Evolutionary conservation across 306 rosid genomes (phyloP).

Genomic region (Vigna nakashimae): DNA sequence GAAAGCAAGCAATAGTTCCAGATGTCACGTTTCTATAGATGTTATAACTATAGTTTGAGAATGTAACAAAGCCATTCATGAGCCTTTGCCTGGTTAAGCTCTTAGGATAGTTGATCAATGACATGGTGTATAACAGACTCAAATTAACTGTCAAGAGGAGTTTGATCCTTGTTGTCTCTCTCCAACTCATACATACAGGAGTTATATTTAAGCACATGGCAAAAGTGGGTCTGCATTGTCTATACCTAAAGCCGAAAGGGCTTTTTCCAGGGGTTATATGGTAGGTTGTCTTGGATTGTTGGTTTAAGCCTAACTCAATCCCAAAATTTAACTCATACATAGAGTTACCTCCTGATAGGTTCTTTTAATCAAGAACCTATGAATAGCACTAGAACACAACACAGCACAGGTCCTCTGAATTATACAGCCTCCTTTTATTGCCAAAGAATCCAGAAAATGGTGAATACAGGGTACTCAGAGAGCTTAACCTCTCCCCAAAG

Average conservation of each 20-base stretch:
- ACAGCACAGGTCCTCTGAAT: no score
- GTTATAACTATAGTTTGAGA: background rate
- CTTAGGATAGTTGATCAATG: background rate
- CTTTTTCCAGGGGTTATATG: background rate
- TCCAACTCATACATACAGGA: background rate
- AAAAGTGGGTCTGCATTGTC: background rate
- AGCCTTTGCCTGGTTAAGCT: background rate
- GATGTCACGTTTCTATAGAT: background rate
- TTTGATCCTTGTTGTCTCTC: background rate
- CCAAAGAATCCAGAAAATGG: no score
- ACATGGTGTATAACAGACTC: conserved; percentile 6
- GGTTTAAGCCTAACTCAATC: background rate
- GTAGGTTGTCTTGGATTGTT: background rate
- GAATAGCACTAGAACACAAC: no score
- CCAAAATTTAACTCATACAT: background rate
- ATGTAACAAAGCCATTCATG: conserved; percentile 2
- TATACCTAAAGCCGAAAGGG: background rate
- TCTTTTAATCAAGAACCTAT: no score
- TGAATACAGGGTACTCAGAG: no score
- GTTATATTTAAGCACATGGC: background rate
- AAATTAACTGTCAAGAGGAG: background rate
- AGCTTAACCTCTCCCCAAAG: no score
- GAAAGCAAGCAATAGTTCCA: conserved; percentile 6
- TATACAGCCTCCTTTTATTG: no score
- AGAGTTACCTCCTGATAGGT: no score